phyloP scores from a whole-genome alignment of 2,329 filamentous ascomycete species.

The Curvularia eragrostidis region DNA sequence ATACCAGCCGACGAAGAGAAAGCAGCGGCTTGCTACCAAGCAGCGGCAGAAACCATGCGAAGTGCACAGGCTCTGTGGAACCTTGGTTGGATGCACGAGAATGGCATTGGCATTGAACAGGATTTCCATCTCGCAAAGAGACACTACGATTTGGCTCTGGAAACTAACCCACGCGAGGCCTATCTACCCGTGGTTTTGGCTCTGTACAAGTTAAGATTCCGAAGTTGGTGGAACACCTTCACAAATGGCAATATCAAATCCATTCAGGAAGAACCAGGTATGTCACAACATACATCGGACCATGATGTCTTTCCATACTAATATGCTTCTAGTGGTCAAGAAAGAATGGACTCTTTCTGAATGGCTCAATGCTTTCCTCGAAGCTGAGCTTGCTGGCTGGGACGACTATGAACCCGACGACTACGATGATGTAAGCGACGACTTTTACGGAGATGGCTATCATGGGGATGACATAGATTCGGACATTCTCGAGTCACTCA shows the following conservation, averaged over 20 bases:
- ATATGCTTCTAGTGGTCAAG: constrained; percentile 61
- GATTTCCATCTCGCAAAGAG: constrained; percentile 97
- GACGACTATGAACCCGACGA: constrained; percentile 63
- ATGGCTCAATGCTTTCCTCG: constrained; percentile 86
- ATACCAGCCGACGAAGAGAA: constrained; percentile 74
- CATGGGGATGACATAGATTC: constrained; percentile 68
- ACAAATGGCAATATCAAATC: constrained; percentile 91
- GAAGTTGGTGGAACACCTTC: constrained; percentile 93
- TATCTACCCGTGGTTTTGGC: constrained; percentile 92
- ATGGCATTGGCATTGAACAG: constrained; percentile 88
- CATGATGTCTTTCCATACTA: constrained; percentile 8
- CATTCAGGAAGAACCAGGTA: constrained; percentile 87
- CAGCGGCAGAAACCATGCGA: constrained; percentile 87
- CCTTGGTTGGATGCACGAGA: constrained; percentile 99
- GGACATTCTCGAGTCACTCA: constrained; percentile 80
- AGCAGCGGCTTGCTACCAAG: constrained; percentile 90
- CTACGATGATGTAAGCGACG: constrained; percentile 55
- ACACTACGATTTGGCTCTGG: constrained; percentile 91
- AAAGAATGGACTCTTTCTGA: constrained; percentile 81
- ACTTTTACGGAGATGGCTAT: constrained; percentile 66
- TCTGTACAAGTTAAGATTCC: constrained; percentile 79
- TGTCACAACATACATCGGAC: constrained; percentile 35
- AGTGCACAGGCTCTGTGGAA: constrained; percentile 97
- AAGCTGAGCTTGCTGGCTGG: constrained; percentile 62
- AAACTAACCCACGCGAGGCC: constrained; percentile 83